These are phyloP conservation scores for Sarcodon aspratus DNA, from an alignment of 768 basidiomycete genomes.

Conservation along the genomic window DNA sequence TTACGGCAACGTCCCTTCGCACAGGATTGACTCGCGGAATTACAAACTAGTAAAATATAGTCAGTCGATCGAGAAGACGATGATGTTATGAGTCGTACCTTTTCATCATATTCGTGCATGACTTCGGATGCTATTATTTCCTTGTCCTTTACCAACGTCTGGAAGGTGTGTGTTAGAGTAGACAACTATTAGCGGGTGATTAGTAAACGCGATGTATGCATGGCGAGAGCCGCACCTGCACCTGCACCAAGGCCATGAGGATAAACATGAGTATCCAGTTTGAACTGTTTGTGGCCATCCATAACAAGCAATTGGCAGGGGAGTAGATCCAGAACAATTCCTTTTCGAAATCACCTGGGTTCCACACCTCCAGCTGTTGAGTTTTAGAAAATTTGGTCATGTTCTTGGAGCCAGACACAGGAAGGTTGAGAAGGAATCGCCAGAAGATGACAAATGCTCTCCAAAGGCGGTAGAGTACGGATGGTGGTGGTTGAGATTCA, in stretches of 20 bases:
- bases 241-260: conserved; percentile 56
- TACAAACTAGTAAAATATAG: conserved; percentile 50
- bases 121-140: conserved; percentile 70
- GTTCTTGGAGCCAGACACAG: conserved; percentile 9
- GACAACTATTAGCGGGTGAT: conserved; percentile 28
- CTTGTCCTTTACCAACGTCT: conserved; percentile 60
- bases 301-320: conserved; percentile 62
- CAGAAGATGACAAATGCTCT: conserved; percentile 41
- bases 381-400: conserved; percentile 34
- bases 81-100: conserved; percentile 30
- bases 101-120: conserved; percentile 74
- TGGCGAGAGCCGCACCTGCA: conserved; percentile 38
- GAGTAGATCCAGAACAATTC: conserved; percentile 69
- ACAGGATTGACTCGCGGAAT: conserved; percentile 72
- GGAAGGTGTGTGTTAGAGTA: conserved; percentile 42
- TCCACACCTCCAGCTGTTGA: conserved; percentile 76
- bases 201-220: neutral
- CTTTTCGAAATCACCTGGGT: conserved; percentile 60
- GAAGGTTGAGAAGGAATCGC: conserved; percentile 57
- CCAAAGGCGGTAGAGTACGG: conserved; percentile 26
- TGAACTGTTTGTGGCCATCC: conserved; percentile 56
- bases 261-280: conserved; percentile 68
- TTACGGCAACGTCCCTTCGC: conserved; percentile 67
- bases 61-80: neutral
- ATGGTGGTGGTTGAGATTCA: conserved; percentile 1